Base-by-base conservation (phyloP, 345 rosid genomes). In the Gossypium longicalyx region DNA sequence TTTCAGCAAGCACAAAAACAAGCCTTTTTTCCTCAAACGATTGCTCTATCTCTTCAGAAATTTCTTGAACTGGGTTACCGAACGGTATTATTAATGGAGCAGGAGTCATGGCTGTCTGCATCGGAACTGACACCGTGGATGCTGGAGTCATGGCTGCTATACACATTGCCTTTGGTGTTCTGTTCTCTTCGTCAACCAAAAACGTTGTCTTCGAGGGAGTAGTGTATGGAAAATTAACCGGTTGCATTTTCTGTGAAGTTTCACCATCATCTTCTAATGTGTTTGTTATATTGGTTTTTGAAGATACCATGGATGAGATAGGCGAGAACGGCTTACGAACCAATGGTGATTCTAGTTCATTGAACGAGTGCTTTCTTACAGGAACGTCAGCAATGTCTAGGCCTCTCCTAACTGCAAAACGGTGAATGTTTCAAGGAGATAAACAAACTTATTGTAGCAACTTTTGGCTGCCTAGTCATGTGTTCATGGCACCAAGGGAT, bases 11-110 rank as follows among this genome's bases (percentile, higher is more conserved):
- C 64, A 25, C 64, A 6, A 23, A 59, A 41, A 97, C 98, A 20
- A 92, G 90, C 82, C 98, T 86, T 82, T 84, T 83, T 85, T 95
- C 99, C 83, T 95, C 97, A 12, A 93, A 93, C 2, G 99, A 93
- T 69, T 90, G 91, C 62, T 93, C 99, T 12, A 85, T 81, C 57
- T 85, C 94, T 79, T 80, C 87, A 2, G 70, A 74, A 9, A 67
- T 64, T 38, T 80, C 89, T 57, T 84, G 81, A 62, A 73, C 82
- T 52, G 81, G 67, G 61, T 82, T 72, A 61, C 61, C 66, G 51
- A 72, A 77, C 38, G 85, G 78, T 17, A 82, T 62, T 15, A 76
- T 77, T 25, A 76, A 73, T 4, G 11, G 86, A 22, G 86, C 86
- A 16, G 99, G 95, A 25, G 93, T 86, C 63, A 82, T 60, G 11